Base-by-base conservation (phyloP, 176 grass and related monocot genomes). In the Aegilops umbellulata region DNA sequence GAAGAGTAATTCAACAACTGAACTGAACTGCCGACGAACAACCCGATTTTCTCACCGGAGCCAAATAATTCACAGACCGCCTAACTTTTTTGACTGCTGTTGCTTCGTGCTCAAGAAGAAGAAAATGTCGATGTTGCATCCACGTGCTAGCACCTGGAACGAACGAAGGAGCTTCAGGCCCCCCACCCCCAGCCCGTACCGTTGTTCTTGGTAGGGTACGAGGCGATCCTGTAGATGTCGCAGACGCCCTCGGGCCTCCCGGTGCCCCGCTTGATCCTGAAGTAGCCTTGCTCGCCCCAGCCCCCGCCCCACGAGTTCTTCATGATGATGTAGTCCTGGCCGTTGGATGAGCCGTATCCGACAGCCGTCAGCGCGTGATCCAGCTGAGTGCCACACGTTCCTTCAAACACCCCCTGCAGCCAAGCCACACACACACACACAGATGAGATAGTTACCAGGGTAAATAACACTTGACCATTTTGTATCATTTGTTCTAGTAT, bases 291-390 rank as follows among this genome's bases (percentile, higher is more conserved):
- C 65, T 95, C 90, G 34, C 95, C 95, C 95, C 95, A 94, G 32
- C 44, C 84, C 16, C 19, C 68, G 10, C 92, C 95, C 92, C 95
- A 97, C 14, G 92, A 97, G 65, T 95, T 97, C 90, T 97, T 97
- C 82, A 97, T 82, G 34, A 88, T 51, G 68, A 95, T 86, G 82
- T 91, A 97, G 60, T 95, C 83, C 69, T 84, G 90, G 2, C 84
- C 87, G 11, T 87, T 42, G 20, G 81, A 82, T 10, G 95, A 93
- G 71, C 90, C 92, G 75, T 91, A 97, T 32, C 95, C 95, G 8
- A 95, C 82, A 14, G 95, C 95, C 14, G 95, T 90, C 67, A 97
- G 8, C 14, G 87, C 95, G 4, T 97, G 95, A 44, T 97, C 92
- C 49, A 93, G 84, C 19, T 88, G 84, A 1, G 20, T 63, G 75